Conservation (phyloP, 495 filamentous ascomycete species). For the Daldinia vernicosa region DNA sequence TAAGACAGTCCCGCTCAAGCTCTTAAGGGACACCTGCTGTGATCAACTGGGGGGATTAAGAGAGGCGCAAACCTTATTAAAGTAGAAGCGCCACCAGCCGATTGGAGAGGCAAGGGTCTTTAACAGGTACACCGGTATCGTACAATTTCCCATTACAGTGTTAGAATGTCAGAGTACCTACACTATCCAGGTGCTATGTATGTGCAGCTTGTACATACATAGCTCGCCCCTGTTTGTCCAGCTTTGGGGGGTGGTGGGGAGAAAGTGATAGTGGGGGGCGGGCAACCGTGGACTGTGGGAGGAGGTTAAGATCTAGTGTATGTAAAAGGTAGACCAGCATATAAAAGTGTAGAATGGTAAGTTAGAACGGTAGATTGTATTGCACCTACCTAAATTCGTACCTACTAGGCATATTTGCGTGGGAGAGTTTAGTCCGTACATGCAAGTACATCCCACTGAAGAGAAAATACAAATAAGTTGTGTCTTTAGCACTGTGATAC, state of each 20-base stretch:
- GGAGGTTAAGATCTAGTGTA: not conserved
- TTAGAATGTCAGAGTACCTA: not conserved
- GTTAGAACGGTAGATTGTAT: too few species aligned
- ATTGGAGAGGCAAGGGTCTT: constrained; percentile 39
- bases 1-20: constrained; percentile 34
- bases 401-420: too few species aligned
- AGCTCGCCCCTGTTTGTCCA: not conserved
- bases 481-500: constrained; percentile 15
- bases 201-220: not conserved
- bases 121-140: constrained; percentile 3
- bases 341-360: not conserved
- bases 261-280: constrained; percentile 5
- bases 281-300: constrained; percentile 4
- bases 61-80: constrained; percentile 42
- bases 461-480: not conserved
- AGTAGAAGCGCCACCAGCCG: constrained; percentile 40
- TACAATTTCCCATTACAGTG: not conserved
- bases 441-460: not conserved
- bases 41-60: constrained; percentile 33
- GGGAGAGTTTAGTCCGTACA: too few species aligned
- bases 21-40: constrained; percentile 40
- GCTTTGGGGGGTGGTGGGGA: not conserved
- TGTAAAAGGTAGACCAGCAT: not conserved
- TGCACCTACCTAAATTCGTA: too few species aligned
- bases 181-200: not conserved